phyloP scores from a whole-genome alignment of 1,139 yeast species.

The Yamadazyma sp. region DNA sequence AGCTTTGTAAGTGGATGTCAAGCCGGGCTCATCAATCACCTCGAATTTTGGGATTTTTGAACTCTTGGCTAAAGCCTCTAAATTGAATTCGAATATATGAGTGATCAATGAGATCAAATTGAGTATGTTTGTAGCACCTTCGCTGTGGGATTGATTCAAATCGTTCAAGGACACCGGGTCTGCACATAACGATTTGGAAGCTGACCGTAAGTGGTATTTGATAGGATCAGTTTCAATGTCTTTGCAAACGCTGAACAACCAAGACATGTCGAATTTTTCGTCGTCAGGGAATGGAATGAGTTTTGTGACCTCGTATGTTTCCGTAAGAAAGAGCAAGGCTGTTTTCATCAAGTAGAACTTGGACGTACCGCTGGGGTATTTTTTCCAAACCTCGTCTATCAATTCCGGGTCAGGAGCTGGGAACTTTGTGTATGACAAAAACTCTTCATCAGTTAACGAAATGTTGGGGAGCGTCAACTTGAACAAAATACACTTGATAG shows the following conservation, averaged over 20 bases:
- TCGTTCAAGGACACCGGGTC: constrained; percentile 40
- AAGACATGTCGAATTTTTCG: constrained; percentile 26
- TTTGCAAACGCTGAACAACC: constrained; percentile 44
- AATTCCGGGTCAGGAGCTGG: constrained; percentile 47
- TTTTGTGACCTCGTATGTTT: constrained; percentile 25
- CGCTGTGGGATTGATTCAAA: constrained; percentile 26
- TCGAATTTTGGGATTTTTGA: constrained; percentile 44
- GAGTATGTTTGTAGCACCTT: constrained; percentile 27
- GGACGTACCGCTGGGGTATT: constrained; percentile 58
- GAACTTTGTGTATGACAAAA: constrained; percentile 33
- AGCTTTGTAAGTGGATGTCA: constrained; percentile 18
- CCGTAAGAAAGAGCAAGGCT: constrained; percentile 20
- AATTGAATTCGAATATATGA: constrained; percentile 36
- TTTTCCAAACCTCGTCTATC: constrained; percentile 38
- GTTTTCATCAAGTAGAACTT: constrained; percentile 46
- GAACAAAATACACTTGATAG: constrained; percentile 48
- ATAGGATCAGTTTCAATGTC: constrained; percentile 50
- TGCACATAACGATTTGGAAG: constrained; percentile 36
- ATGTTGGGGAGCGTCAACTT: constrained; percentile 45
- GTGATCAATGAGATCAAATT: constrained; percentile 30
- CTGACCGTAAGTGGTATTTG: constrained; percentile 48
- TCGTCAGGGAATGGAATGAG: constrained; percentile 25
- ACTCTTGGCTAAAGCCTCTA: constrained; percentile 38
- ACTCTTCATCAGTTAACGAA: constrained; percentile 29
- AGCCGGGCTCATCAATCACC: constrained; percentile 20